Percentiles rank a stretch among this genome's conserved stretches.
Evolutionary conservation across 2,329 filamentous ascomycete species (phyloP).

Genomic region (Colletotrichum australisinense): DNA sequence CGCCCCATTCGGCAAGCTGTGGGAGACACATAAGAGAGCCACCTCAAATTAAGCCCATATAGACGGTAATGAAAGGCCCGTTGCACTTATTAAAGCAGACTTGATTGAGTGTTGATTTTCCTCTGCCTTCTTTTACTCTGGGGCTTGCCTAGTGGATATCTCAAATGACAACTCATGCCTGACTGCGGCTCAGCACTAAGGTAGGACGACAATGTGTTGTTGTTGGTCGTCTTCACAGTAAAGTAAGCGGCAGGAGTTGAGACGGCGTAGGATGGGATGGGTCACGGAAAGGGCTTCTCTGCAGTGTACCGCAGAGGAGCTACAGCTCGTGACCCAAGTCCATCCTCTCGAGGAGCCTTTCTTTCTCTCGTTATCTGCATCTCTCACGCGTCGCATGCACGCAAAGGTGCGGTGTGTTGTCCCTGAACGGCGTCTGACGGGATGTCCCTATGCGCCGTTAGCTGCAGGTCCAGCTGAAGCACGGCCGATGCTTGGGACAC

Average conservation of each 20-base stretch:
- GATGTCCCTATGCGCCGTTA: background rate
- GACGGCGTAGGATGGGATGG: background rate
- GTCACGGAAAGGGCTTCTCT: background rate
- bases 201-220: background rate
- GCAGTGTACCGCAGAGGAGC: background rate
- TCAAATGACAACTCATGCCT: background rate
- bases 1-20: background rate
- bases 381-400: background rate
- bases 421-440: slow-evolving; percentile 10
- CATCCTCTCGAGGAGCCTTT: background rate
- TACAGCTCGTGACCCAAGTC: background rate
- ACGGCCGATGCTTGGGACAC: slow-evolving; percentile 10
- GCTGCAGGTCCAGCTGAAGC: slow-evolving; percentile 20
- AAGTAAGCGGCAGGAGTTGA: background rate
- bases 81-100: slow-evolving; percentile 10
- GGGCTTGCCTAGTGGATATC: background rate
- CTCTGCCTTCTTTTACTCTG: background rate
- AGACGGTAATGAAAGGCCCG: slow-evolving; percentile 2
- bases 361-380: background rate
- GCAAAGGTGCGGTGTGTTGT: slow-evolving; percentile 7
- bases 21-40: background rate
- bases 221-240: background rate
- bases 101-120: background rate
- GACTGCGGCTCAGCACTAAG: background rate
- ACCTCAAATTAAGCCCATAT: background rate